A percentile compares a stretch with the other conserved stretches of the same genome.
phyloP scores from a whole-genome alignment of 345 rosid species.

The Hibiscus tridactylites region DNA sequence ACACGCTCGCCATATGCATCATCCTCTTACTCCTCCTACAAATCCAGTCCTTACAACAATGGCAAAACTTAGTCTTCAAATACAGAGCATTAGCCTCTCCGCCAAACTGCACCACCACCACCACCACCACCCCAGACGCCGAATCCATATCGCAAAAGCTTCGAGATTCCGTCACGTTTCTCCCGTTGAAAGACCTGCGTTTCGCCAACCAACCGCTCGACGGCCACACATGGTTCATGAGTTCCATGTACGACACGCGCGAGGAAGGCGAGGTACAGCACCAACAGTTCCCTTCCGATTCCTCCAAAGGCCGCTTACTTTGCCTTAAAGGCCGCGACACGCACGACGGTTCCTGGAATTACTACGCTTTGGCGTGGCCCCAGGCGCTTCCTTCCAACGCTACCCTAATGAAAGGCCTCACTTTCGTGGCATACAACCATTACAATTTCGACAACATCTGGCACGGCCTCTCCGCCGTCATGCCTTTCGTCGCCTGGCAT shows the following conservation, averaged over 20 bases:
- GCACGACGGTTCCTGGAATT: constrained; percentile 71
- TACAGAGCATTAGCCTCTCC: background rate
- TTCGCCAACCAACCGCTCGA: constrained; percentile 33
- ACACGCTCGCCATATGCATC: constrained; percentile 15
- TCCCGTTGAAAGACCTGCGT: constrained; percentile 60
- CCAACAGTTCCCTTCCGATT: constrained; percentile 55
- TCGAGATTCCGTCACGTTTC: constrained; percentile 44
- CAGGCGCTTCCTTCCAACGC: constrained; percentile 47
- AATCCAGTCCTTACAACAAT: constrained; percentile 24
- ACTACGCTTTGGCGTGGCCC: constrained; percentile 62
- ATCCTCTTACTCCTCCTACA: constrained; percentile 27
- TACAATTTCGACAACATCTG: constrained; percentile 55
- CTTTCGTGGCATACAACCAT: constrained; percentile 65
- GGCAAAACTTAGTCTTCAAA: constrained; percentile 9
- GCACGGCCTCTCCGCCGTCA: constrained; percentile 52
- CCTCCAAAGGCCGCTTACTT: constrained; percentile 44
- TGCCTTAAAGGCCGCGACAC: constrained; percentile 55
- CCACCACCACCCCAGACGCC: background rate
- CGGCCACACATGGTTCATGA: constrained; percentile 81
- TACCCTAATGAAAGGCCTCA: constrained; percentile 40
- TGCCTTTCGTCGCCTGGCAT: constrained; percentile 70
- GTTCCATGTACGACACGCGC: constrained; percentile 51
- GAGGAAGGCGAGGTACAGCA: constrained; percentile 58
- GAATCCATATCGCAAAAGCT: constrained; percentile 31
- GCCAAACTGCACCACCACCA: background rate